Base-by-base conservation (phyloP, 169 alveolate species). In the Plasmodium ovale region DNA sequence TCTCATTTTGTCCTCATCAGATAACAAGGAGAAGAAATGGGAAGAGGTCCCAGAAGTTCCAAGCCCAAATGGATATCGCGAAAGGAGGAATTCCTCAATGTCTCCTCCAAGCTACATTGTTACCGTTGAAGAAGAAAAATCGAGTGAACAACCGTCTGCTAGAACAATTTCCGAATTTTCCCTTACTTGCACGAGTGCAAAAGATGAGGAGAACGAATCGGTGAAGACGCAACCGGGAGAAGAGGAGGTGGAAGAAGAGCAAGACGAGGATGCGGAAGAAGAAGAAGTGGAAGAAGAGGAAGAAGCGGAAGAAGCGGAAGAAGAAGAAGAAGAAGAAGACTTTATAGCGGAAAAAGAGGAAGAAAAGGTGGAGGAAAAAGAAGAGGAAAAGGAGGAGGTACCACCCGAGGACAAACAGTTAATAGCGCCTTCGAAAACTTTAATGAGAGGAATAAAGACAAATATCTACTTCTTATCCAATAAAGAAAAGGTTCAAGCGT, bases 381-480 rank as follows among this genome's bases (percentile, higher is more conserved):
- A 12, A 12, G 72, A 64, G 65, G 21, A 72, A 53, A 72, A 72
- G 53, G 9, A 72, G 9, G 39, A 58, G 4, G 14, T 51, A 14
- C 27, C 54, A 44, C 87, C 44, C 54, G 62, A 49, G 6, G 73
- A 21, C 5, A 74, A 53, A 51, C 58, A 10, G 42, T 65, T 74
- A 62, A 62, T 59, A 74, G 65, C 54, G 19, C 88, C 88, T 44
- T 74, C 88, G 14, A 74, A 74, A 53, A 74, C 88, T 19, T 53
- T 74, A 53, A 74, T 74, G 88, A 74, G 35, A 60, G 88, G 88
- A 60, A 62, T 35, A 5, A 74, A 74, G 33, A 44, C 88, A 42
- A 74, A 74, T 53, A 74, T 74, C 14, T 74, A 74, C 49, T 74
- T 74, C 25, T 35, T 74, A 33, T 74, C 88, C 0, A 60, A 59